Evolutionary conservation across 352 stramenopile species (phyloP), one percentile per base, ranked within the genome.

Genomic region (Globisporangium apiculatum): DNA sequence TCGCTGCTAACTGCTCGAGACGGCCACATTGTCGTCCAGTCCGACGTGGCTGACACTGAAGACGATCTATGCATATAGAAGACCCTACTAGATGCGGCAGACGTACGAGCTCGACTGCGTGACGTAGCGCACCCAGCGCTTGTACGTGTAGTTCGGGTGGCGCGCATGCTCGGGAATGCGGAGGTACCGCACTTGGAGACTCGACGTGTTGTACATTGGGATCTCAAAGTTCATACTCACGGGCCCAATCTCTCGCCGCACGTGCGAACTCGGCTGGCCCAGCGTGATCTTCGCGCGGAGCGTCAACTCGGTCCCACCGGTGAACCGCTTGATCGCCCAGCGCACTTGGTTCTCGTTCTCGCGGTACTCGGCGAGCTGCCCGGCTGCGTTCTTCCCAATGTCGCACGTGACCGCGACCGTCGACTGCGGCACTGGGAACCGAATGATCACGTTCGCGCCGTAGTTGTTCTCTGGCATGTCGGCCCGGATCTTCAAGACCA

Each of bases 191-290:
- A 99, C 95, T 69, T 99, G 94, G 51, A 99, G 78, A 73, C 95
- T 97, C 54, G 94, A 99, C 45, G 98, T 98, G 86, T 98, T 99
- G 81, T 98, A 99, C 96, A 99, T 99, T 54, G 97, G 97, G 60
- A 99, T 99, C 75, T 99, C 97, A 88, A 99, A 99, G 71, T 96
- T 97, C 86, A 99, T 97, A 63, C 94, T 97, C 59, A 99, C 94
- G 37, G 97, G 97, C 10, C 96, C 96, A 66, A 99, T 97, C 71
- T 99, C 95, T 66, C 89, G 89, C 57, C 92, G 79, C 62, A 87
- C 78, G 59, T 87, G 81, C 47, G 76, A 67, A 57, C 79, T 93
- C 41, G 76, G 83, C 59, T 86, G 74, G 35, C 79, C 79, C 48
- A 96, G 71, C 59, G 86, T 91, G 65, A 96, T 92, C 70, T 98